A percentile compares a stretch with the other conserved stretches of the same genome.
phyloP scores from a whole-genome alignment of 345 rosid species.

The Dipteronia sinensis region DNA sequence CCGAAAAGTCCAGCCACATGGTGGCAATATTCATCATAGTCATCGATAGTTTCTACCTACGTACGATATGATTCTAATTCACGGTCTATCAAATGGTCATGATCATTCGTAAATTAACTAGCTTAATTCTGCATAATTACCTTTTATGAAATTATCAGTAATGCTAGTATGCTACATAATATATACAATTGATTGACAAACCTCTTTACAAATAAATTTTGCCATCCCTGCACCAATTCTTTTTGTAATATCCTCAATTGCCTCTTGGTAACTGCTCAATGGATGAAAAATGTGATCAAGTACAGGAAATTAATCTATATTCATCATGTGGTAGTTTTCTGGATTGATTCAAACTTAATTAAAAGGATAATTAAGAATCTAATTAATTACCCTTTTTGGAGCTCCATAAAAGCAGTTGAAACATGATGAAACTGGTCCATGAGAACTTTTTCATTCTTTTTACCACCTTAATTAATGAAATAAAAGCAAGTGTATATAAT shows the following conservation, averaged over 20 bases:
- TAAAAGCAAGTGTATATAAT: too few species aligned
- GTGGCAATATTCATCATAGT: slow-evolving; percentile 95
- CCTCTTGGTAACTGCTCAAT: slow-evolving; percentile 13
- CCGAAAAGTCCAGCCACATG: slow-evolving; percentile 98
- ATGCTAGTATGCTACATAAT: not conserved
- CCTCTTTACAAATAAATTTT: slow-evolving; percentile 91
- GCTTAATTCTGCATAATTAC: not conserved
- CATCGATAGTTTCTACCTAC: slow-evolving; percentile 89
- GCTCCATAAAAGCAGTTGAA: slow-evolving; percentile 81
- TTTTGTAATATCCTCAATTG: slow-evolving; percentile 73
- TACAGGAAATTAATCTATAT: too few species aligned
- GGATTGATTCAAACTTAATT: not conserved
- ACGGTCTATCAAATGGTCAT: too few species aligned
- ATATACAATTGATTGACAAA: slow-evolving; percentile 31
- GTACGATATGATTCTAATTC: too few species aligned
- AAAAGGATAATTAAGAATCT: slow-evolving; percentile 18
- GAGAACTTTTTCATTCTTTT: slow-evolving; percentile 66
- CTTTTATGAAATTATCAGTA: not conserved
- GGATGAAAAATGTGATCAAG: not conserved
- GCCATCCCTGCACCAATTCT: slow-evolving; percentile 99
- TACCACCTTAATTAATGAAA: slow-evolving; percentile 67
- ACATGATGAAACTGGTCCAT: slow-evolving; percentile 40
- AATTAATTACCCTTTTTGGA: slow-evolving; percentile 53
- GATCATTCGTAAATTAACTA: not conserved
- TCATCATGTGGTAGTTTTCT: too few species aligned